Conservation (phyloP, 2,329 filamentous ascomycete species). For the Chrysosporium queenslandicum region DNA sequence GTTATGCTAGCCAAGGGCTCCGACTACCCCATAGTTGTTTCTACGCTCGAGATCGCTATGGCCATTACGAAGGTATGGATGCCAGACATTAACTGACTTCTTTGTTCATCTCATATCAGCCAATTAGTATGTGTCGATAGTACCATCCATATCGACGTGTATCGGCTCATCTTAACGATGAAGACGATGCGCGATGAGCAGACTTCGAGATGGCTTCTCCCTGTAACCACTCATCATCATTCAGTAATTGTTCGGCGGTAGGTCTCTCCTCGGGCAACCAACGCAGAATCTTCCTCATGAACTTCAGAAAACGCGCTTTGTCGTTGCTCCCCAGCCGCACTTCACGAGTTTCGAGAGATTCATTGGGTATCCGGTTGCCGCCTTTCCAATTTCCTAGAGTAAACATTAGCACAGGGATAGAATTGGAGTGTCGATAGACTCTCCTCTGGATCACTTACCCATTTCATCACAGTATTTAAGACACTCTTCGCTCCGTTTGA, state of each 20-base stretch:
- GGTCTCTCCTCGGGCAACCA: slow-evolving; percentile 14
- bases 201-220: background rate
- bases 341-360: slow-evolving; percentile 15
- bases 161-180: too few species aligned
- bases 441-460: background rate
- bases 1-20: background rate
- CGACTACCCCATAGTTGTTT: background rate
- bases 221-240: too few species aligned
- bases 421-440: too few species aligned
- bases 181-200: background rate
- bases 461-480: slow-evolving; percentile 7
- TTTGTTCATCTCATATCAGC: too few species aligned
- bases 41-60: background rate
- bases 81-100: too few species aligned
- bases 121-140: too few species aligned
- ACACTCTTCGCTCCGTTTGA: slow-evolving; percentile 20
- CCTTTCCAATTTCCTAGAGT: slow-evolving; percentile 11
- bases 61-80: too few species aligned
- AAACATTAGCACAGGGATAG: too few species aligned
- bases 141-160: too few species aligned
- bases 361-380: background rate
- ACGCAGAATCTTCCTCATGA: slow-evolving; percentile 18
- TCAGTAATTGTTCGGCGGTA: too few species aligned
- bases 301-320: slow-evolving; percentile 17
- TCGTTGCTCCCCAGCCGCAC: slow-evolving; percentile 12